phyloP scores from a whole-genome alignment of 257 asterid genomes.

The Euphrasia confusa region DNA sequence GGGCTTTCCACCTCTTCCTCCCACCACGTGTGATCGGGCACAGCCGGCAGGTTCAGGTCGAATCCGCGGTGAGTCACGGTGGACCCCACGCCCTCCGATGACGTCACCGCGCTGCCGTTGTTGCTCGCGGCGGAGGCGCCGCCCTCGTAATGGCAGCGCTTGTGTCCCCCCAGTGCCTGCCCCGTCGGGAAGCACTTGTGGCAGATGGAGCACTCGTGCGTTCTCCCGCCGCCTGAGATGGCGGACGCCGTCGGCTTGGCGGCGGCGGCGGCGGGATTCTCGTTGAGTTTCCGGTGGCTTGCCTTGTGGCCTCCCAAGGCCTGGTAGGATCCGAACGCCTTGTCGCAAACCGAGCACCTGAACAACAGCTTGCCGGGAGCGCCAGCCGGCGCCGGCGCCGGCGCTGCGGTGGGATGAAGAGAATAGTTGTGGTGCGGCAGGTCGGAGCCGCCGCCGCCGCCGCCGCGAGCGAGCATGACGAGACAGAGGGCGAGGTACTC shows the following conservation, averaged over 20 bases:
- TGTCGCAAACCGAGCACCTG: conserved; percentile 54
- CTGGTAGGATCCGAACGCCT: conserved; percentile 56
- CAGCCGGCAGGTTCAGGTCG: conserved; percentile 52
- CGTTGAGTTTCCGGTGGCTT: conserved; percentile 52
- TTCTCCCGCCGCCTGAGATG: conserved; percentile 31
- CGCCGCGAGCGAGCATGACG: conserved; percentile 58
- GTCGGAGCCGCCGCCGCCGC: neutral
- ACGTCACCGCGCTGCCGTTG: conserved; percentile 28
- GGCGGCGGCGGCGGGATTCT: conserved; percentile 29
- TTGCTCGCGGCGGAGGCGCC: neutral
- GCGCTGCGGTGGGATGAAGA: neutral
- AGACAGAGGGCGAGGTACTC: conserved; percentile 58
- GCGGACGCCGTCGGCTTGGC: conserved; percentile 11
- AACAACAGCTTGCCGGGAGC: conserved; percentile 20
- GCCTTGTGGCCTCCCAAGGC: conserved; percentile 76
- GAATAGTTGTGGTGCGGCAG: conserved; percentile 10
- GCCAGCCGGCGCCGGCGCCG: conserved; percentile 4
- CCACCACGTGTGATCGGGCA: conserved; percentile 30
- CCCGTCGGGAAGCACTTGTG: conserved; percentile 61
- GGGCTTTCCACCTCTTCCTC: conserved; percentile 65
- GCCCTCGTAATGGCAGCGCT: conserved; percentile 67
- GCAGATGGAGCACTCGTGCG: conserved; percentile 66
- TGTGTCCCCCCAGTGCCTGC: conserved; percentile 69
- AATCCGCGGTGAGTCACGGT: conserved; percentile 38
- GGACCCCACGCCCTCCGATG: conserved; percentile 44